Evolutionary conservation across 225 moss, liverwort and hornwort genomes (phyloP).

Genomic region (Pleurozium schreberi): DNA sequence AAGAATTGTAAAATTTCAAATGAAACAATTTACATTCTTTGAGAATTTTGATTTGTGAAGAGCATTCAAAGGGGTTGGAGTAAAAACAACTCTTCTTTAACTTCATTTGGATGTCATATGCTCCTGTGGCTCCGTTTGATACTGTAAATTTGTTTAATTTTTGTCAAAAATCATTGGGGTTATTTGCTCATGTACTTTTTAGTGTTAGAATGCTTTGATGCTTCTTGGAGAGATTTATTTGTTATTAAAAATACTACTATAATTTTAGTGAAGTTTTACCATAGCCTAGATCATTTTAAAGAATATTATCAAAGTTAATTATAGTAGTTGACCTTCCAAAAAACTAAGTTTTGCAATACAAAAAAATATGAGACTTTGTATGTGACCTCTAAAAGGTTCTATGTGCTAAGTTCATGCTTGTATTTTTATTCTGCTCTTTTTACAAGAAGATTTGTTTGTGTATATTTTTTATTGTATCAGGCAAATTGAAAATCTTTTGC

Average conservation of each 20-base stretch:
- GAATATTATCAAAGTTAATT: no score
- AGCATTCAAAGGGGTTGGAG: not conserved
- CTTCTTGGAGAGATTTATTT: fast-evolving
- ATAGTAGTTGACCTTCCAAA: not conserved
- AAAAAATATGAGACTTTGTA: not conserved
- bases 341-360: not conserved
- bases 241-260: not conserved
- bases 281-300: no score
- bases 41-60: not conserved
- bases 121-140: fast-evolving
- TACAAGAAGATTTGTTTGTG: not conserved
- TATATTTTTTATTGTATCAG: not conserved
- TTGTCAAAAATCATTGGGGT: not conserved
- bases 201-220: not conserved
- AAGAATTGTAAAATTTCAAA: fast-evolving
- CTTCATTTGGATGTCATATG: not conserved
- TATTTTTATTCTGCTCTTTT: not conserved
- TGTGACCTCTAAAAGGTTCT: not conserved
- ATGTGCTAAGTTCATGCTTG: fast-evolving
- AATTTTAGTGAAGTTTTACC: not conserved
- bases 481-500: fast-evolving
- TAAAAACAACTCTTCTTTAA: fast-evolving
- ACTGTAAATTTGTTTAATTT: no score
- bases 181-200: fast-evolving
- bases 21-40: not conserved